phyloP scores from a whole-genome alignment of 176 grass and related monocot species.

The Zizania latifolia region DNA sequence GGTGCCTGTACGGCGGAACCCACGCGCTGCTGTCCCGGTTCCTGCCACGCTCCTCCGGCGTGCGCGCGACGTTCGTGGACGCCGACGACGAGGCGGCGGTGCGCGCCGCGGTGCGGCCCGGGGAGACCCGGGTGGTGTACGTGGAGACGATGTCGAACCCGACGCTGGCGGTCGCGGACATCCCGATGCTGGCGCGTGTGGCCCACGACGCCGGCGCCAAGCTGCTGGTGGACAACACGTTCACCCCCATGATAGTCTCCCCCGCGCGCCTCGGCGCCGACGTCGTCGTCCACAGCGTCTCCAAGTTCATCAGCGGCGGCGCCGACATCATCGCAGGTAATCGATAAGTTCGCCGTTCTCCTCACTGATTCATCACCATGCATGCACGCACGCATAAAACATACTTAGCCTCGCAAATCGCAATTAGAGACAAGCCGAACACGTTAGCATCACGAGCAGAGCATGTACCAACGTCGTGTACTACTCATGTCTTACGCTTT shows the following conservation, averaged over 20 bases:
- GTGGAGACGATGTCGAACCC: slow-evolving; percentile 92
- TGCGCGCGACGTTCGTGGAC: slow-evolving; percentile 72
- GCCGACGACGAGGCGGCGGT: slow-evolving; percentile 66
- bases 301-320: slow-evolving; percentile 98
- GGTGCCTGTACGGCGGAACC: slow-evolving; percentile 92
- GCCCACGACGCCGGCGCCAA: slow-evolving; percentile 72
- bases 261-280: slow-evolving; percentile 81
- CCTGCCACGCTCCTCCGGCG: slow-evolving; percentile 54
- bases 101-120: slow-evolving; percentile 46
- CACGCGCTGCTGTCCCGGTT: slow-evolving; percentile 84
- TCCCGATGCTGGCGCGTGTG: slow-evolving; percentile 67
- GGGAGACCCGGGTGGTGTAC: slow-evolving; percentile 70
- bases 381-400: slow-evolving; percentile 10
- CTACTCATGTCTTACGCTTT: too few relatives aligned
- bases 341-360: background rate
- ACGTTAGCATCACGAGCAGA: too few relatives aligned
- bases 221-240: slow-evolving; percentile 95
- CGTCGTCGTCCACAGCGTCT: slow-evolving; percentile 91
- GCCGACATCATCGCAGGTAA: slow-evolving; percentile 93
- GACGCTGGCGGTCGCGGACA: slow-evolving; percentile 75
- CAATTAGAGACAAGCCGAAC: too few relatives aligned
- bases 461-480: too few relatives aligned
- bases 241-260: slow-evolving; percentile 75
- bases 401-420: too few relatives aligned
- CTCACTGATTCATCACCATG: too few relatives aligned